Conservation (phyloP, 2,329 filamentous ascomycete genomes). For the Mycosphaerella arachidis region DNA sequence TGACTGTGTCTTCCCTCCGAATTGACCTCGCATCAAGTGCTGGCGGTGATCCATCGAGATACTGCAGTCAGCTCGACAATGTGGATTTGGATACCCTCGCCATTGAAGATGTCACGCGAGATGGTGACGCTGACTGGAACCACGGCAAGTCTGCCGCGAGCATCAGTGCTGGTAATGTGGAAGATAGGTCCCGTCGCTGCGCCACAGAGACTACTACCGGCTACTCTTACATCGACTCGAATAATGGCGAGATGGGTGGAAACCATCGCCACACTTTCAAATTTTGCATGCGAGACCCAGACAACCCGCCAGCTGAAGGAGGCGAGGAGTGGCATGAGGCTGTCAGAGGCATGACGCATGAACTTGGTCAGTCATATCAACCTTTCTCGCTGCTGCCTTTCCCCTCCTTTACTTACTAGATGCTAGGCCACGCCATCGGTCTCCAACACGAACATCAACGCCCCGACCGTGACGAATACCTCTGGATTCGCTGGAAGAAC, state of each 20-base stretch:
- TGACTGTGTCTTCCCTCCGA: conserved; percentile 8
- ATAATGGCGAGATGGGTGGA: background rate
- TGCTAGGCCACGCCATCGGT: conserved; percentile 17
- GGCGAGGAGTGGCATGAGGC: background rate
- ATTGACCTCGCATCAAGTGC: conserved; percentile 14
- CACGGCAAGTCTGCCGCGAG: conserved; percentile 6
- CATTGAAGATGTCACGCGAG: conserved; percentile 18
- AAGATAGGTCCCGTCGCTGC: background rate
- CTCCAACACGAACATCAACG: conserved; percentile 19
- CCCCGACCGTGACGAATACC: conserved; percentile 12
- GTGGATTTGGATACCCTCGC: conserved; percentile 15
- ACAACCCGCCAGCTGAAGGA: background rate
- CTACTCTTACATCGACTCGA: background rate
- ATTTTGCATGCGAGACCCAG: conserved; percentile 3
- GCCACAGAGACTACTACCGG: background rate
- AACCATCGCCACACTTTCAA: conserved; percentile 2
- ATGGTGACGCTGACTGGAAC: conserved; percentile 15
- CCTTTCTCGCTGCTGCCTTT: too few relatives aligned
- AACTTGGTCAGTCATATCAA: conserved; percentile 9
- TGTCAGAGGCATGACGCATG: conserved; percentile 11
- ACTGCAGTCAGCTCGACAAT: background rate
- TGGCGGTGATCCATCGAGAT: background rate
- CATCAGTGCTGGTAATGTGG: background rate
- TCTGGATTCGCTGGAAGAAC: conserved; percentile 8
- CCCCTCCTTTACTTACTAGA: background rate